A percentile compares a stretch with the other conserved stretches of the same genome.
Conservation (phyloP, 176 grass and related monocot species). For the Secale cereale region DNA sequence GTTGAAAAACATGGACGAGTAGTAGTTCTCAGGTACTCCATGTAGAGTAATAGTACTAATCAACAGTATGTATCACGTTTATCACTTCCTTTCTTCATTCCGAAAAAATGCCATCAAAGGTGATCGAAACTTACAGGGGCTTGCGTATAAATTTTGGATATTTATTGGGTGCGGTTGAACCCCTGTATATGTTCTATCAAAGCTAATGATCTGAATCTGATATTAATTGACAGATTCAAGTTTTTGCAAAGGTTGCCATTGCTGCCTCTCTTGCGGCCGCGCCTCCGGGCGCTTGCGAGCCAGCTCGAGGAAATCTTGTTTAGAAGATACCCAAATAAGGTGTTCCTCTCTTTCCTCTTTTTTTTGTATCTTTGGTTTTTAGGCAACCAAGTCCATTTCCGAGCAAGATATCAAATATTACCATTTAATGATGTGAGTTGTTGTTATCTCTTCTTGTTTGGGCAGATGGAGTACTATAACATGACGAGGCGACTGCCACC, state of each 20-base stretch:
- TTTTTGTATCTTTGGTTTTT: neutral
- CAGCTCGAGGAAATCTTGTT: constrained; percentile 52
- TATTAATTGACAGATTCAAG: constrained; percentile 13
- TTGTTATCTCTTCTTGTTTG: constrained; percentile 16
- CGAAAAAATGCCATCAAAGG: neutral
- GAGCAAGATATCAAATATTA: constrained; percentile 2
- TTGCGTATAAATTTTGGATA: neutral
- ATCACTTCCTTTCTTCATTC: neutral
- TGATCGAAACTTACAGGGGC: neutral
- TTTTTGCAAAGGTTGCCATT: constrained; percentile 23
- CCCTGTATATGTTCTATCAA: neutral
- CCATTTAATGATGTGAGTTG: constrained; percentile 1
- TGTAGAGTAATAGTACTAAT: neutral
- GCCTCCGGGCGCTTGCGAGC: constrained; percentile 26
- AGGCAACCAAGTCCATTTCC: neutral
- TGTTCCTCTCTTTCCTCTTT: constrained; percentile 21
- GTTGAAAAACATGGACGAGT: too few species aligned
- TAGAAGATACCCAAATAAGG: constrained; percentile 54
- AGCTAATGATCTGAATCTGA: neutral
- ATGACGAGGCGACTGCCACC: constrained; percentile 1
- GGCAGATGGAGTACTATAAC: constrained; percentile 66
- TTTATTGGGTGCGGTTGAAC: neutral
- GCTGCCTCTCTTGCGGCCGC: constrained; percentile 4
- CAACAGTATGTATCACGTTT: neutral
- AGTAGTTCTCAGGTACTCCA: too few species aligned